Percentiles rank a stretch among this genome's conserved stretches.
Conservation (phyloP, 306 rosid genomes). For the Citrullus mucosospermus region DNA sequence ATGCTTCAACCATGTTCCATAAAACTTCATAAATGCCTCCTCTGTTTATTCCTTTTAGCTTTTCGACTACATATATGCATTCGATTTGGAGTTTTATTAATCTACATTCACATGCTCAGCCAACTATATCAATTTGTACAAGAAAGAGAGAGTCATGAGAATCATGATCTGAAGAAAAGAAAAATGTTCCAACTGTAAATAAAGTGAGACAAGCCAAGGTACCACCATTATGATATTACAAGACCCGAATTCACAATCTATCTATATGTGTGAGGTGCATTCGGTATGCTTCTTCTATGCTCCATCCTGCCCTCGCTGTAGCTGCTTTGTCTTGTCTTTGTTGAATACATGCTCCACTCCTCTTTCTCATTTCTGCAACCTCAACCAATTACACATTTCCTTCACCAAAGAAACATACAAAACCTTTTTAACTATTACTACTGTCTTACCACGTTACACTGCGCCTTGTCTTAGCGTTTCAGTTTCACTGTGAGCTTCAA, state of each 20-base stretch:
- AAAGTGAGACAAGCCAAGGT: background rate
- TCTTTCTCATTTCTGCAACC: background rate
- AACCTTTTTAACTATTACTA: background rate
- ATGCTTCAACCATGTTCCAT: background rate
- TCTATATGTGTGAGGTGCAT: too few species aligned
- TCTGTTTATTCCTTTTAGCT: background rate
- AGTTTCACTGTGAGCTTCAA: constrained; percentile 40
- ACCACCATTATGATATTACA: background rate
- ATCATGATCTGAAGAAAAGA: background rate
- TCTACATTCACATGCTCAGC: background rate
- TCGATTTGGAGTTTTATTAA: background rate
- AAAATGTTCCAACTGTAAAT: background rate
- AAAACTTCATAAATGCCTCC: background rate
- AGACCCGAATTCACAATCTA: background rate
- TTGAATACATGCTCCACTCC: background rate
- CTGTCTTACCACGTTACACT: constrained; percentile 28
- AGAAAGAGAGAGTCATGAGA: background rate
- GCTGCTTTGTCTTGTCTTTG: background rate
- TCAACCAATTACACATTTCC: background rate
- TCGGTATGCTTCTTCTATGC: background rate
- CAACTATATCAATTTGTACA: background rate
- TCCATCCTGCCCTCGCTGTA: background rate
- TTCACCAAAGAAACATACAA: background rate
- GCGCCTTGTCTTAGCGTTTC: constrained; percentile 49
- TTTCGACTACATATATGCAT: background rate